These are phyloP conservation scores for Fusarium sp. DNA, from an alignment of 2,329 filamentous ascomycete species.

Conservation along the genomic window DNA sequence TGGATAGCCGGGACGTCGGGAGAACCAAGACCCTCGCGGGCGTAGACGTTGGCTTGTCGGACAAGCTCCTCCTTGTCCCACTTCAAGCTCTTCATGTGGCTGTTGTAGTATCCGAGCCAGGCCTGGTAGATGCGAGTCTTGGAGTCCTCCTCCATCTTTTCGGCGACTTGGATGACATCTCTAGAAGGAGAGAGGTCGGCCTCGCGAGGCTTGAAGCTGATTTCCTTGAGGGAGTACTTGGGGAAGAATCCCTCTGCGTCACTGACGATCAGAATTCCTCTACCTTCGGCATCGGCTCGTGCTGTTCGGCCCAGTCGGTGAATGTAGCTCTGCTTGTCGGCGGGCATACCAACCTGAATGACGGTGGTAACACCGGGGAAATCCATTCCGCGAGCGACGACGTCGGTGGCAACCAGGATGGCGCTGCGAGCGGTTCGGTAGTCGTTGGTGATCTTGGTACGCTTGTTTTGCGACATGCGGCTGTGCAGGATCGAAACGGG, in stretches of 20 bases:
- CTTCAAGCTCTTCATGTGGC: constrained; percentile 59
- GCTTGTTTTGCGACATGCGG: constrained; percentile 63
- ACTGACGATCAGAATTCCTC: constrained; percentile 71
- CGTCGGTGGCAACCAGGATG: constrained; percentile 76
- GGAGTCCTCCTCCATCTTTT: constrained; percentile 58
- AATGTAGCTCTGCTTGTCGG: constrained; percentile 73
- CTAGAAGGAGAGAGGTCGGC: constrained; percentile 59
- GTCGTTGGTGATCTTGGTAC: constrained; percentile 71
- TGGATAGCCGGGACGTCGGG: constrained; percentile 61
- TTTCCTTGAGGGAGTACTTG: constrained; percentile 63
- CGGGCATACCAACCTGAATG: constrained; percentile 71
- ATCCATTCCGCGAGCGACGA: constrained; percentile 79
- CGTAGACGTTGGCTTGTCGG: constrained; percentile 63
- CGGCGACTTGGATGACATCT: constrained; percentile 56
- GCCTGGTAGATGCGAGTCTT: constrained; percentile 66
- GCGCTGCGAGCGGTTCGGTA: constrained; percentile 65
- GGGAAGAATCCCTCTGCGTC: constrained; percentile 65
- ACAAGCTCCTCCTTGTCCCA: constrained; percentile 63
- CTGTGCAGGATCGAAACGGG: constrained; percentile 62
- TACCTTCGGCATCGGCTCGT: constrained; percentile 72
- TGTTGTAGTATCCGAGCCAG: constrained; percentile 70
- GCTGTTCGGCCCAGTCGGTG: constrained; percentile 76
- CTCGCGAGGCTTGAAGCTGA: constrained; percentile 63
- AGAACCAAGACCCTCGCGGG: constrained; percentile 60
- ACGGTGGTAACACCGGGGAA: constrained; percentile 77